Base-by-base conservation (phyloP, 2,329 filamentous ascomycete genomes). In the Neonectria hederae region DNA sequence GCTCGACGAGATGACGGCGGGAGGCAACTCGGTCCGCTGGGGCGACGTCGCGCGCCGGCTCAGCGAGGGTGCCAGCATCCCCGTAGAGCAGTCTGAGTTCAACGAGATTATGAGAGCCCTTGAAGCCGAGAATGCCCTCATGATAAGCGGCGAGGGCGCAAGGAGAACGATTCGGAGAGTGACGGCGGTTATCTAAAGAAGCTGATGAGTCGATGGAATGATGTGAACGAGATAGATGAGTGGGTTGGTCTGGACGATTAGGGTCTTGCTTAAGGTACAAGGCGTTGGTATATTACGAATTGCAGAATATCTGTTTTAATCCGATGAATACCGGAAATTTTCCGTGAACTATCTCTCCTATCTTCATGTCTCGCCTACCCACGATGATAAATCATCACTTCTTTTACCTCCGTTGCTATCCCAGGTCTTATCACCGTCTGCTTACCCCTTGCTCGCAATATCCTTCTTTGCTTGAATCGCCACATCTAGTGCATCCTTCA, bases 51-150 rank as follows among this genome's bases (percentile, higher is more conserved):
- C 89, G 64, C 89, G 89, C 74, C 87, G 85, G 68, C 79, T 99
- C 57, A 84, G 85, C 48, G 96, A 97, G 75, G 86, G 88, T 68
- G 88, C 87, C 52, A 90, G 88, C 74, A 83, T 91, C 63, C 84
- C 88, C 11, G 84, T 98, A 10, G 95, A 97, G 74, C 85, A 87
- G 42, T 81, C 84, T 10, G 95, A 98, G 77, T 96, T 99, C 77
- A 87, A 88, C 13, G 94, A 97, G 78, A 91, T 90, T 13, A 87
- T 98, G 77, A 85, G 91, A 68, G 83, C 86, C 11, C 81, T 98
- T 63, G 95, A 99, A 83, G 88, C 91, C 68, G 96, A 98, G 81
- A 96, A 94, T 0, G 82, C 87, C 32, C 85, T 97, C 62, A 92
- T 92, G 79, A 84, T 98, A 19, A 84, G 86, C 35, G 96, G 96